phyloP scores from a whole-genome alignment of 768 basidiomycete species.

The Calocybe indica region DNA sequence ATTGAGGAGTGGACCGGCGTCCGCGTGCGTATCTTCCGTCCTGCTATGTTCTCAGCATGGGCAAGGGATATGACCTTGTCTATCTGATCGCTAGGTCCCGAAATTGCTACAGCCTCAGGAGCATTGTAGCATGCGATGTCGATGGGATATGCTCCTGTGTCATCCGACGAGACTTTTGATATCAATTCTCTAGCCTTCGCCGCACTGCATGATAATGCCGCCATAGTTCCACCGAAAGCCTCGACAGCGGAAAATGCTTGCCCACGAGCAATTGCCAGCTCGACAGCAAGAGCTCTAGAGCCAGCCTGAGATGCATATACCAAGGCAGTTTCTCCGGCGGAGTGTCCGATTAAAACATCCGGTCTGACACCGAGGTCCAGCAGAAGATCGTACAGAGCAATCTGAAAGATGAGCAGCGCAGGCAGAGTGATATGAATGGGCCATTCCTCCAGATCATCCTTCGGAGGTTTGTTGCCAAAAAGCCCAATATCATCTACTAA shows the following conservation, averaged over 20 bases:
- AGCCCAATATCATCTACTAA: conserved; percentile 29
- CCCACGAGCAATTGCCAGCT: conserved; percentile 37
- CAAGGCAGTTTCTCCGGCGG: conserved; percentile 41
- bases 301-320: conserved; percentile 38
- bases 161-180: conserved; percentile 3
- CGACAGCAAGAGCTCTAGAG: conserved; percentile 32
- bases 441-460: conserved; percentile 18
- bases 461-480: conserved; percentile 17
- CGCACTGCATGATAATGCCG: conserved; percentile 30
- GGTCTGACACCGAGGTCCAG: conserved; percentile 28
- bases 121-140: conserved; percentile 38
- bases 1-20: conserved; percentile 32
- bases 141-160: conserved; percentile 11
- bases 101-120: conserved; percentile 27
- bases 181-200: conserved; percentile 21
- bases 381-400: conserved; percentile 37
- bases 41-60: conserved; percentile 21
- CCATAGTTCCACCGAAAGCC: conserved; percentile 33
- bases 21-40: conserved; percentile 27
- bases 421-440: conserved; percentile 33
- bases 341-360: conserved; percentile 36
- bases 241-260: conserved; percentile 27
- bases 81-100: conserved; percentile 22
- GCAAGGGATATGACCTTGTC: conserved; percentile 25
- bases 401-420: conserved; percentile 37